phyloP scores from a whole-genome alignment of 1,139 yeast species.

The Saccharomyces hybrid region DNA sequence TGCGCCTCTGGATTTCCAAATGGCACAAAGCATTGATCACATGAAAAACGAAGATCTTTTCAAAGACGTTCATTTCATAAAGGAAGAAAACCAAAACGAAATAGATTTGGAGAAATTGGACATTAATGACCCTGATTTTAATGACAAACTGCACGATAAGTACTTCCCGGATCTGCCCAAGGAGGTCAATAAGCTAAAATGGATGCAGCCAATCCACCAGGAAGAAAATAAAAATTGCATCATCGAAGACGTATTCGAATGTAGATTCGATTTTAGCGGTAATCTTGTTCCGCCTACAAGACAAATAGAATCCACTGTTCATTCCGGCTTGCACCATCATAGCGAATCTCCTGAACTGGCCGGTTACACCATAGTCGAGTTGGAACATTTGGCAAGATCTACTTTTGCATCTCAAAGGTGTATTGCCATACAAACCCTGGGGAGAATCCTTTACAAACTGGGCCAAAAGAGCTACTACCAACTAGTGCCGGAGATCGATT shows the following conservation, averaged over 20 bases:
- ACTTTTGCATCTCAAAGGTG: conserved; percentile 79
- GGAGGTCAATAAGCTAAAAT: conserved; percentile 73
- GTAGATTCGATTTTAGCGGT: conserved; percentile 86
- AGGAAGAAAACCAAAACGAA: conserved; percentile 27
- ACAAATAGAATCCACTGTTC: conserved; percentile 41
- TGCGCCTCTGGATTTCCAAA: conserved; percentile 40
- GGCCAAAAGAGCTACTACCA: conserved; percentile 51
- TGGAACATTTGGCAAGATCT: conserved; percentile 73
- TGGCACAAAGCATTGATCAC: conserved; percentile 38
- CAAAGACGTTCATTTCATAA: conserved; percentile 56
- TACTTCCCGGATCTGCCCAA: conserved; percentile 84
- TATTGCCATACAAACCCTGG: conserved; percentile 77
- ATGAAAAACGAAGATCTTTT: conserved; percentile 39
- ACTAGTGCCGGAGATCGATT: conserved; percentile 40
- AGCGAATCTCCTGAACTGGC: conserved; percentile 82
- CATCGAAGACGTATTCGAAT: conserved; percentile 56
- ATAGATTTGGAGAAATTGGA: conserved; percentile 39
- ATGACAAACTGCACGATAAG: conserved; percentile 70
- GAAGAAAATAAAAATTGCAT: conserved; percentile 35
- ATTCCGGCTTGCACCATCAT: conserved; percentile 83
- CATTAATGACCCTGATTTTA: conserved; percentile 67
- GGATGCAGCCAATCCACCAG: conserved; percentile 70
- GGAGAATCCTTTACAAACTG: conserved; percentile 75
- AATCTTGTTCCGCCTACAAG: conserved; percentile 52
- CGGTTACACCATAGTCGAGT: conserved; percentile 81